Conservation (phyloP, 2,329 filamentous ascomycete genomes). For the Arthrobotrys pseudoclavata region DNA sequence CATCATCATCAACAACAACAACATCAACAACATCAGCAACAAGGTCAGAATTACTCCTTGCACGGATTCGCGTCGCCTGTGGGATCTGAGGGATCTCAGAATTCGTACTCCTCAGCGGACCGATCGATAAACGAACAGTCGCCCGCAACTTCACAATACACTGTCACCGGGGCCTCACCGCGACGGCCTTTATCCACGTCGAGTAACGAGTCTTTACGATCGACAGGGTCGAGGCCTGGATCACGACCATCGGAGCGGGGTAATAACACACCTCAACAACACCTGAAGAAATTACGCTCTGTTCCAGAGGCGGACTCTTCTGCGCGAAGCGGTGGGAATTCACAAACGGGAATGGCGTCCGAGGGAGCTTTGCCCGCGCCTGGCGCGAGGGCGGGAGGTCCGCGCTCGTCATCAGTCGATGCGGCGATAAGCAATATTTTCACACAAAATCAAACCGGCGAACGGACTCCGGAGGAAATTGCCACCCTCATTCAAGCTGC, state of each 20-base stretch:
- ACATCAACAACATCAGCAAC: background rate
- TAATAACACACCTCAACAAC: slow-evolving; percentile 60
- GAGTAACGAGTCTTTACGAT: slow-evolving; percentile 56
- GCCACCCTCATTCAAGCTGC: slow-evolving; percentile 83
- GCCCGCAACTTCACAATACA: slow-evolving; percentile 47
- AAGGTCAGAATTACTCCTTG: slow-evolving; percentile 45
- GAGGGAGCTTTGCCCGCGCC: slow-evolving; percentile 61
- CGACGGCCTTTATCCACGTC: slow-evolving; percentile 49
- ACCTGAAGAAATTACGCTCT: slow-evolving; percentile 61
- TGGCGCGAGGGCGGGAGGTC: slow-evolving; percentile 65
- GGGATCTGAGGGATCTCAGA: slow-evolving; percentile 48
- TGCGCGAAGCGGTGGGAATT: slow-evolving; percentile 50
- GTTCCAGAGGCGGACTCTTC: slow-evolving; percentile 60
- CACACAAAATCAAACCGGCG: slow-evolving; percentile 69
- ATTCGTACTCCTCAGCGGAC: slow-evolving; percentile 47
- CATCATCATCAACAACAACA: slow-evolving; percentile 1
- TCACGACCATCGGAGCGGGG: slow-evolving; percentile 57
- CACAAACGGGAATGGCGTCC: slow-evolving; percentile 59
- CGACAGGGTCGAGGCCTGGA: slow-evolving; percentile 49
- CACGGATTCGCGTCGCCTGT: slow-evolving; percentile 42
- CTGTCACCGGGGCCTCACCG: slow-evolving; percentile 39
- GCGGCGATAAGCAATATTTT: slow-evolving; percentile 81
- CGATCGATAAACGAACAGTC: slow-evolving; percentile 51
- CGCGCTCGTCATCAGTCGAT: slow-evolving; percentile 89
- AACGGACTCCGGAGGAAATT: slow-evolving; percentile 79